Evolutionary conservation across 2,329 filamentous ascomycete species (phyloP), one percentile per base, ranked within the genome.

Genomic region (Monosporascus sp.): DNA sequence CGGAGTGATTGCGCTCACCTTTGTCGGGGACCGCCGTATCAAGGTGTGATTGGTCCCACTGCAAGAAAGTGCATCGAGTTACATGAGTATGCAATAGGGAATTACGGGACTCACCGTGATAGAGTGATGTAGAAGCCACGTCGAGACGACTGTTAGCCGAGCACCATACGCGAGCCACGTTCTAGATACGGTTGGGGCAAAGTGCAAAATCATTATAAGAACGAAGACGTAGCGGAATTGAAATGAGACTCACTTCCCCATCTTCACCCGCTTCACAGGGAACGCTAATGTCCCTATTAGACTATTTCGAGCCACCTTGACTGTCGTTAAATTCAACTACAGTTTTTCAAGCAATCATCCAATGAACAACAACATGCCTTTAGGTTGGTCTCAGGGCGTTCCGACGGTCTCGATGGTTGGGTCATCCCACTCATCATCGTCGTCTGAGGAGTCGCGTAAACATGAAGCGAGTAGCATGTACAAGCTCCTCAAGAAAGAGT

Each of bases 401-500:
- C 44, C 49, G 49, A 31, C 49, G 7, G 49, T 50, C 19, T 43
- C 49, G 49, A 27, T 50, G 22, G 40, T 50, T 2, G 49, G 34
- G n/a, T 50, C 49, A 11, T 17, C 27, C 20, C n/a, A 22, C 38
- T 43, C 49, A 14, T 11, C 46, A 6, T 17, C 26, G 2, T 36
- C 27, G 7, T 50, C 49, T 11, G 24, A 20, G 14, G 43, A 46
- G 9, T 46, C 43, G 17, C 19, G 17, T 4, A 22, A n/a, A 22
- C 49, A 50, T 45, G 49, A 50, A 36, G 49, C 31, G 20, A 31
- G 36, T 26, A 19, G 26, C 24, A 45, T 45, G 40, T 50, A 50
- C 16, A 50, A 50, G 37, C 24, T 50, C 17, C 38, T 50, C 14
- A 43, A 50, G 24, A 50, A 44, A n/a, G 49, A 50, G 20, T 31